phyloP scores from a whole-genome alignment of 2,329 filamentous ascomycete genomes.

The Epichloe bromicola region DNA sequence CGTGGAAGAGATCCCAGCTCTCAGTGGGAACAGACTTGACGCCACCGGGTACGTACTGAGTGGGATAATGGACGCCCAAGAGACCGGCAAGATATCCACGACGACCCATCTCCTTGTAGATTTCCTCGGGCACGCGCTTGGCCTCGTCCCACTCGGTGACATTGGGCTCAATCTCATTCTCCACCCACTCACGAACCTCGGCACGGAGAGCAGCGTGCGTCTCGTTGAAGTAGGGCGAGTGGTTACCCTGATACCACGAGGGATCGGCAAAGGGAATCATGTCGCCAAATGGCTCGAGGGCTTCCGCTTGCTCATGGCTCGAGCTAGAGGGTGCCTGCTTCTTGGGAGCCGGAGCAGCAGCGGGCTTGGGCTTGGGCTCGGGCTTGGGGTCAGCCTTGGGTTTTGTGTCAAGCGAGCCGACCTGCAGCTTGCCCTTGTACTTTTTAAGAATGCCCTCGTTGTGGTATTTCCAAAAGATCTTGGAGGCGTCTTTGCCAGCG shows the following conservation, averaged over 20 bases:
- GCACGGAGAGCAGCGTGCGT: conserved; percentile 80
- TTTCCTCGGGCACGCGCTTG: conserved; percentile 71
- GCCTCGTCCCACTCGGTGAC: conserved; percentile 96
- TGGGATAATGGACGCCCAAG: conserved; percentile 71
- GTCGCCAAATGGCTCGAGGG: conserved; percentile 73
- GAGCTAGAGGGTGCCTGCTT: conserved; percentile 20
- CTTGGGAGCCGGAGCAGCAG: conserved; percentile 16
- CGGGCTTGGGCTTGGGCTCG: conserved; percentile 15
- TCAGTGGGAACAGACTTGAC: conserved; percentile 71
- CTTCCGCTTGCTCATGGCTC: conserved; percentile 41
- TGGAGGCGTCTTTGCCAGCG: conserved; percentile 52
- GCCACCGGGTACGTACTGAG: conserved; percentile 51
- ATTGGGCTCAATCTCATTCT: conserved; percentile 76
- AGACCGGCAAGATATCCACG: conserved; percentile 88
- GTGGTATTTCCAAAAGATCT: conserved; percentile 64
- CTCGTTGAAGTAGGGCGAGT: conserved; percentile 94
- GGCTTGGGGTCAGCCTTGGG: conserved; percentile 47
- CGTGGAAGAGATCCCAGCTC: conserved; percentile 97
- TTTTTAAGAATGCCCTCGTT: conserved; percentile 83
- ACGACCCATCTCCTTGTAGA: conserved; percentile 93
- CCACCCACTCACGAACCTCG: conserved; percentile 87
- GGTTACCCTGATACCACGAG: conserved; percentile 87
- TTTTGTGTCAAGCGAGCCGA: conserved; percentile 84
- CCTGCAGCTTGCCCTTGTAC: conserved; percentile 61
- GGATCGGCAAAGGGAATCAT: conserved; percentile 88